A percentile compares a stretch with the other conserved stretches of the same genome.
phyloP scores from a whole-genome alignment of 768 basidiomycete species.

The Leucosporidium scottii region DNA sequence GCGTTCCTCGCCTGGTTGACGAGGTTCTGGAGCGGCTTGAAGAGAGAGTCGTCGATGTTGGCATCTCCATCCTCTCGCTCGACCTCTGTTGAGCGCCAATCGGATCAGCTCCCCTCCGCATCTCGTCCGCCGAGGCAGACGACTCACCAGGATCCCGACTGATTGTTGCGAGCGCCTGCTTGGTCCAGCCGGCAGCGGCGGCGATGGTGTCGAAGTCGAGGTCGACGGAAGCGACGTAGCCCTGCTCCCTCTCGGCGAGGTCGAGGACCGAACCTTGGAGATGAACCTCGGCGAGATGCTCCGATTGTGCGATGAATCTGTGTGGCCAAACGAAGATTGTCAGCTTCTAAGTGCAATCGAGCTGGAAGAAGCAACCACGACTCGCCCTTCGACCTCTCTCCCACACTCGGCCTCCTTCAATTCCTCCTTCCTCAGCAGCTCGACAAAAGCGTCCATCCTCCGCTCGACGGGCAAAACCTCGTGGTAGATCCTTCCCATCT shows the following conservation, averaged over 20 bases:
- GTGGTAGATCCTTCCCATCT: slow-evolving; percentile 68
- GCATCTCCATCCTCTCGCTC: slow-evolving; percentile 65
- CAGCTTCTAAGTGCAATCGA: too few relatives aligned
- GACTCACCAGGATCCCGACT: slow-evolving; percentile 66
- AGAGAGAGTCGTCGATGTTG: slow-evolving; percentile 66
- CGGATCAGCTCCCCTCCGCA: not conserved
- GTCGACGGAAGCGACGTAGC: slow-evolving; percentile 72
- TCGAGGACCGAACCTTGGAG: slow-evolving; percentile 75
- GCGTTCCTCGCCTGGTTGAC: slow-evolving; percentile 74
- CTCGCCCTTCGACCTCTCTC: slow-evolving; percentile 73
- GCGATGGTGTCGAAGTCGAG: slow-evolving; percentile 89
- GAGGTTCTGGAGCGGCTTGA: slow-evolving; percentile 71
- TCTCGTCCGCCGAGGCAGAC: not conserved
- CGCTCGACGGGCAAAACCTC: slow-evolving; percentile 86
- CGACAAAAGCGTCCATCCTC: slow-evolving; percentile 84
- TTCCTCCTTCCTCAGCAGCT: slow-evolving; percentile 73
- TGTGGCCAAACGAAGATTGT: too few relatives aligned
- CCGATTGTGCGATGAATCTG: slow-evolving; percentile 87
- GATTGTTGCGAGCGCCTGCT: slow-evolving; percentile 70
- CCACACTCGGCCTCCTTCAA: slow-evolving; percentile 92
- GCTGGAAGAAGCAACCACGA: not conserved
- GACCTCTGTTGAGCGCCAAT: slow-evolving; percentile 52
- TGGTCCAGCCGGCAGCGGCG: slow-evolving; percentile 80
- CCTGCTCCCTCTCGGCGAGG: slow-evolving; percentile 80
- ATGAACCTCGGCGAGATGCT: slow-evolving; percentile 81